Base-by-base conservation (phyloP, 176 grass and related monocot species). In the Paspalum vaginatum region DNA sequence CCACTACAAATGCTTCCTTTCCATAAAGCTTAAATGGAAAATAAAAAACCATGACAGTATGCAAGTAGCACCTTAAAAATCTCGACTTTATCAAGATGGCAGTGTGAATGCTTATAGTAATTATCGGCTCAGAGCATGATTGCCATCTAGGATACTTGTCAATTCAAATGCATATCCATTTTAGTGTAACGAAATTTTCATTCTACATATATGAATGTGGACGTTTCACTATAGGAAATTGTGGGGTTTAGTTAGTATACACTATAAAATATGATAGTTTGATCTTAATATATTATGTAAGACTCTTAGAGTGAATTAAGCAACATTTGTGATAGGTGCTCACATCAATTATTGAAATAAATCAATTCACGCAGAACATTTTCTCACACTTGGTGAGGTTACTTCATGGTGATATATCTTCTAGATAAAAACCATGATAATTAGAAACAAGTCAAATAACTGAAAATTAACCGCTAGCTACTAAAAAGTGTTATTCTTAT, bases 1-100 rank as follows among this genome's bases (percentile, higher is more conserved):
- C 83, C 73, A 78, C 79, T 74, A 74, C 8, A 8, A 71, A 80
- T 50, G 60, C 54, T 8, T 14, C 51, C 78, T 89, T 89, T 77
- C 71, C 59, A 68, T 45, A 86, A 89, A 82, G 59, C 42, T 72
- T 22, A 24, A 49, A 76, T 25, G 50, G 38, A 18, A 77, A 24
- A 55, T n/a, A 48, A 48, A 81, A 72, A 39, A 32, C 32, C 27
- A 32, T 21, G 27, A 5, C 20, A 40, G 15, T 77, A 72, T 79
- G 44, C 77, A 81, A 5, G 2, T 37, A 85, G 41, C 56, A 51
- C 82, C 72, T 85, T 65, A 26, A 47, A 26, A 47, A 5, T 42
- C 62, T 46, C 40, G 11, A 12, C 6, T 18, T 37, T 46, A 72
- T 63, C 60, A 79, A 76, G 49, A 7, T 0, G 13, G 6, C 13